phyloP scores from a whole-genome alignment of 257 asterid genomes.

The Leptodermis oblonga region DNA sequence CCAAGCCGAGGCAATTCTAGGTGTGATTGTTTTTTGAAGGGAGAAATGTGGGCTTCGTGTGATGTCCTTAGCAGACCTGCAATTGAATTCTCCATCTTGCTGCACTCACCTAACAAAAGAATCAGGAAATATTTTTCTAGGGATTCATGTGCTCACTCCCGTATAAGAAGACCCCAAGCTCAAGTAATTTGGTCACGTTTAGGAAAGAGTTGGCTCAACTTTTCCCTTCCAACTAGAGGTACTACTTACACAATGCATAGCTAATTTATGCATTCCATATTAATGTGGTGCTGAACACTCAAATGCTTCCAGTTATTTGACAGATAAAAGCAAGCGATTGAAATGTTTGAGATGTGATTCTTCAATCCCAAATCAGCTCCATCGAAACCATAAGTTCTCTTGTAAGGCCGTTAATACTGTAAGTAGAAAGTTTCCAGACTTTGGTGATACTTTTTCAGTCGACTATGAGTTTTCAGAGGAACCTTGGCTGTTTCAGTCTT shows the following conservation, averaged over 20 bases:
- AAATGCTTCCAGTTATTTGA: slow-evolving; percentile 77
- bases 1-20: slow-evolving; percentile 28
- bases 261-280: slow-evolving; percentile 19
- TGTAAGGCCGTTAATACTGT: slow-evolving; percentile 22
- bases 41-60: slow-evolving; percentile 71
- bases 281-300: slow-evolving; percentile 73
- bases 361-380: slow-evolving; percentile 35
- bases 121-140: slow-evolving; percentile 31
- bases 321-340: slow-evolving; percentile 53
- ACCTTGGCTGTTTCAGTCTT: slow-evolving; percentile 76
- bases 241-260: slow-evolving; percentile 29
- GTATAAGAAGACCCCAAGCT: slow-evolving; percentile 35
- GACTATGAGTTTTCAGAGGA: slow-evolving; percentile 57
- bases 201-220: slow-evolving; percentile 29
- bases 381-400: slow-evolving; percentile 16
- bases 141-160: slow-evolving; percentile 32
- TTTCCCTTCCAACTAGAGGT: slow-evolving; percentile 51
- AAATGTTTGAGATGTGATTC: slow-evolving; percentile 38
- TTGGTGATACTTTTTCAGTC: slow-evolving; percentile 24
- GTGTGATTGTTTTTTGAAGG: slow-evolving; percentile 39
- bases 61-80: slow-evolving; percentile 51
- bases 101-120: slow-evolving; percentile 39
- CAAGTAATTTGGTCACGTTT: slow-evolving; percentile 30
- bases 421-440: slow-evolving; percentile 28
- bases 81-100: slow-evolving; percentile 39